Conservation (phyloP, 163 green algal genomes). For the Scenedesmus sp. region DNA sequence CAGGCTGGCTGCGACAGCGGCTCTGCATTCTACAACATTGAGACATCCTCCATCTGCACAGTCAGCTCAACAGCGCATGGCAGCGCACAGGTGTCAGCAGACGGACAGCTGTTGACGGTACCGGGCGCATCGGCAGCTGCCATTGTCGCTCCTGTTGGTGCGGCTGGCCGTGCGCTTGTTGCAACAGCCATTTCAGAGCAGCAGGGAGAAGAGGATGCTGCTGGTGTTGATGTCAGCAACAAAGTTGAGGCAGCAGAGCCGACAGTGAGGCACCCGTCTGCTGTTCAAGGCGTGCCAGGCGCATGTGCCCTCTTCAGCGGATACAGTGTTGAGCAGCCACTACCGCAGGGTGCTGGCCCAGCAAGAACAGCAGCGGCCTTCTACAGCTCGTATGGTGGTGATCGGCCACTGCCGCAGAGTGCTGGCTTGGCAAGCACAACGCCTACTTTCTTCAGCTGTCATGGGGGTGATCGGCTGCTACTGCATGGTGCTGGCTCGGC, state of each 20-base stretch:
- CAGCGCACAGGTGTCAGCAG: neutral
- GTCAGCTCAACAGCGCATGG: neutral
- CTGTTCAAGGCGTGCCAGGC: neutral
- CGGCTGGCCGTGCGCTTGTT: neutral
- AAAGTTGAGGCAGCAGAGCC: neutral
- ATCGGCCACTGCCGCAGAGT: neutral
- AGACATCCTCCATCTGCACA: neutral
- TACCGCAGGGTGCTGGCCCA: neutral
- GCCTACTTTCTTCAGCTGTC: neutral
- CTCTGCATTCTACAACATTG: neutral
- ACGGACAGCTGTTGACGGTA: neutral
- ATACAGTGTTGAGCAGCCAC: neutral
- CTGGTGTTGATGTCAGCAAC: neutral
- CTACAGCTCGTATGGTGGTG: neutral
- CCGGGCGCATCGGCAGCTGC: neutral
- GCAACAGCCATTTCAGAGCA: neutral
- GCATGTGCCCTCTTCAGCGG: constrained; percentile 9
- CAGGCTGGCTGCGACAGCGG: neutral
- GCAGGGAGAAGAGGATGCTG: neutral
- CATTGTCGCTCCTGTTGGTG: neutral
- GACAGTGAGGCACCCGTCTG: constrained; percentile 19
- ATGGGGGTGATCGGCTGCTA: neutral
- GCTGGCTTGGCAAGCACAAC: neutral
- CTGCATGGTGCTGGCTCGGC: neutral
- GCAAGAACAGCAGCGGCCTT: neutral